Evolutionary conservation across 495 filamentous ascomycete species (phyloP), one percentile per base, ranked within the genome.

Genomic region (Chaetomium tenue): DNA sequence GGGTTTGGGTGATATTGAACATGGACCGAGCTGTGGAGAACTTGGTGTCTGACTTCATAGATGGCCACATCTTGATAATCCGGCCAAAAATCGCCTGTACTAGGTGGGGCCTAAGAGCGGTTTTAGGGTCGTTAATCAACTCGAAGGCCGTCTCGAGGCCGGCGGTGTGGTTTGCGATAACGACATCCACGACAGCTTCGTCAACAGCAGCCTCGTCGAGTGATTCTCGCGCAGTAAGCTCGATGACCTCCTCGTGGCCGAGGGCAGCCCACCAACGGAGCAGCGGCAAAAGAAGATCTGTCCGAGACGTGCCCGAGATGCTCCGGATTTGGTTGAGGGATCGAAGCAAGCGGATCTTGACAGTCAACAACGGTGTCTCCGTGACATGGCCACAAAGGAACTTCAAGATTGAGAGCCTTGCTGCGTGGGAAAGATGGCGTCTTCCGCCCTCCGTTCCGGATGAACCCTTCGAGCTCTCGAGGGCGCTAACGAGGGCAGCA

Each of bases 301-400:
- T 88, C 47, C 90, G 85, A 6, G 88, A 88, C 33, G 77, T 83
- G 13, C 82, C 82, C 2, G 85, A 86, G 11, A 88, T 81, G 70
- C 89, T 92, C 46, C 87, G 85, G 30, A 91, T 76, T 44, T 82
- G 78, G 68, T 90, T 91, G 62, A 97, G 75, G 39, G 89, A 76
- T n/a, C 76, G 77, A 18, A 98, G 79, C 22, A 98, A 76, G 25
- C 82, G 79, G 23, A 88, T 69, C 65, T 92, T 94, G 46, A 89
- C 84, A 4, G 78, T 69, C 58, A 88, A 80, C 0, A 90, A 72
- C 5, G 92, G 90, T 28, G 90, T 85, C 20, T 79, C 71, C 15
- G 88, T 78, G 13, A 84, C 79, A 76, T 97, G 92, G 28, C 86
- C 88, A 59, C 86, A 86, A 3, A 98, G 75, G 73, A 88, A 95